Evolutionary conservation across 2,329 filamentous ascomycete genomes (phyloP).

Genomic region (Exophiala bonariae): DNA sequence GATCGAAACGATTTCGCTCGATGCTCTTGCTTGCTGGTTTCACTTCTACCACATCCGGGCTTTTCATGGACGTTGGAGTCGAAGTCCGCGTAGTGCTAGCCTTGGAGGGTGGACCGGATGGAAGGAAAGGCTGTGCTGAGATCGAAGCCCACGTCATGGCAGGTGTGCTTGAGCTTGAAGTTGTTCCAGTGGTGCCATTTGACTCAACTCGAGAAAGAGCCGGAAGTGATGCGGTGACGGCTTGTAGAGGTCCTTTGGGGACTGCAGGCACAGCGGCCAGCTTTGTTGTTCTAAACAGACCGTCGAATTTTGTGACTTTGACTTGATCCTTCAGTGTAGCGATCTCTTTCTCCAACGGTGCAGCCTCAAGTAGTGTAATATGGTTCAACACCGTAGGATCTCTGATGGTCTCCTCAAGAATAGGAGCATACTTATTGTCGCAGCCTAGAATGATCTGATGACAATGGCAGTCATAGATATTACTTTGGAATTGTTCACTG

Average conservation of each 20-base stretch:
- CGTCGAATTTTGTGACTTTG: slow-evolving; percentile 49
- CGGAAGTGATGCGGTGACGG: slow-evolving; percentile 32
- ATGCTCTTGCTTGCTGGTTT: slow-evolving; percentile 43
- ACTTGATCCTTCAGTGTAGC: slow-evolving; percentile 48
- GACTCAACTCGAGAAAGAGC: slow-evolving; percentile 36
- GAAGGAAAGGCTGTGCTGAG: slow-evolving; percentile 28
- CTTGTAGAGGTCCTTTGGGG: slow-evolving; percentile 22
- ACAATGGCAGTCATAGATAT: slow-evolving; percentile 59
- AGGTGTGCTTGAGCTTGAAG: slow-evolving; percentile 32
- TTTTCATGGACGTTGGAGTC: slow-evolving; percentile 37
- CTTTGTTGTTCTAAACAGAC: slow-evolving; percentile 50
- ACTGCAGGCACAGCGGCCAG: slow-evolving; percentile 25
- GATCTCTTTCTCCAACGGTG: slow-evolving; percentile 57
- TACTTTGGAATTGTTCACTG: slow-evolving; percentile 49
- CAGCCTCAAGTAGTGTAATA: slow-evolving; percentile 58
- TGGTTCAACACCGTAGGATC: slow-evolving; percentile 47
- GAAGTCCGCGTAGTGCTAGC: slow-evolving; percentile 21
- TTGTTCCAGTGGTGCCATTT: slow-evolving; percentile 40
- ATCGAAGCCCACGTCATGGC: slow-evolving; percentile 36
- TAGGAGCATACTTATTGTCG: slow-evolving; percentile 54
- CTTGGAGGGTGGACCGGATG: slow-evolving; percentile 20
- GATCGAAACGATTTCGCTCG: slow-evolving; percentile 58
- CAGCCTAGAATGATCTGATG: slow-evolving; percentile 62
- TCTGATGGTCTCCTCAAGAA: slow-evolving; percentile 51
- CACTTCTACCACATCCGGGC: slow-evolving; percentile 40